Evolutionary conservation across 352 stramenopile species (phyloP), one percentile per base, ranked within the genome.

Genomic region (Phytophthora quininea): DNA sequence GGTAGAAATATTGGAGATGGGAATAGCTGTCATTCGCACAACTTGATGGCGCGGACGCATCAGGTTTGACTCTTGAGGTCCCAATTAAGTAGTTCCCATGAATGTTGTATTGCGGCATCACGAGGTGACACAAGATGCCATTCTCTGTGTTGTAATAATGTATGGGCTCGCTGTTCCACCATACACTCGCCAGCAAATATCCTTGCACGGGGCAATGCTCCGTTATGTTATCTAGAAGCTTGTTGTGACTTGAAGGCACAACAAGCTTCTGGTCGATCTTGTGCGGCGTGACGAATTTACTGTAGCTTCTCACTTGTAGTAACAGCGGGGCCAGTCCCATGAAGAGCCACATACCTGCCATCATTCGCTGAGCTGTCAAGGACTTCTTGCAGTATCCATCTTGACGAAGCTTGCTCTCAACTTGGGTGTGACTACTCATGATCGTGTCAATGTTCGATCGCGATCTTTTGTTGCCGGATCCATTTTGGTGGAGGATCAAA

Each of bases 401-500:
- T 24, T 3, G 43, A 49, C 43, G 10, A 19, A 59, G 19, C 11
- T 40, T 6, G 35, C 6, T 40, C 35, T 40, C 19, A 11, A 11
- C 35, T 11, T 40, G 35, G 35, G 35, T 11, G 10, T 40, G 35
- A 40, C 35, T 11, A 40, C 10, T 40, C 6, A 11, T 40, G 19
- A 24, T 24, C 19, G 19, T 24, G 19, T 11, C 35, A 11, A 40
- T 40, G 35, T 6, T 40, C 6, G 6, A 6, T 40, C 35, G 35
- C 35, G 35, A 11, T 40, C 10, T 11, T 40, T 40, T 40, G 35
- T 11, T 40, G 35, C 35, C 10, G 35, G 6, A 11, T 11, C 6
- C 6, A 40, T 40, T 24, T 24, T 24, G 19, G 19, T 24, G 19
- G 19, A 24, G 35, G 35, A 11, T 40, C 35, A 95, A 93, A 51